Base-by-base conservation (phyloP, 495 filamentous ascomycete species). In the Penicillium longicatenatum region DNA sequence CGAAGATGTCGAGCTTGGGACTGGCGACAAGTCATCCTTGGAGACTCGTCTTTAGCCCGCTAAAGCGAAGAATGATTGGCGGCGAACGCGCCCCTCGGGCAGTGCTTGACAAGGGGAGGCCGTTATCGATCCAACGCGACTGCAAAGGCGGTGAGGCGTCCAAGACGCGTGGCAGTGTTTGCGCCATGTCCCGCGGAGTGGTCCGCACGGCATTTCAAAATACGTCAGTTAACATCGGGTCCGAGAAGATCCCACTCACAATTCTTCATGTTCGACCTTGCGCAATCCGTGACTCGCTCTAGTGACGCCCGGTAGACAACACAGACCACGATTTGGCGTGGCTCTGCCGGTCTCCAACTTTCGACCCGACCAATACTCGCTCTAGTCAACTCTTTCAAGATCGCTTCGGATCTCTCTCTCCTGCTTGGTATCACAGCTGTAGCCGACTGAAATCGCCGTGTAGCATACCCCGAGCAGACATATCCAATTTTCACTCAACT, bases 121-220 rank as follows among this genome's bases (percentile, higher is more conserved):
- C n/a, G n/a, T n/a, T n/a, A n/a, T 19, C 11, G 16, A 11, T 47
- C 22, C 7, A n/a, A 47, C 44, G 44, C 44, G 44, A 47, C 44
- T 22, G 44, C 22, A 47, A 47, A 47, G 22, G 44, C 44, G 44
- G 44, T 47, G 44, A 8, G 44, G 44, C 22, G 1, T 47, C 44
- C 44, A 11, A 47, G 44, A 47, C 44, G 44, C 44, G 44, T 2
- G 44, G 6, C 16, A 7, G 29, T 47, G 44, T 47, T 47, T 47
- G 29, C 44, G 44, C 44, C 22, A 47, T 22, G 22, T 4, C 44
- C 44, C 22, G 22, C 11, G 22, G 21, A 47, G 44, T 29, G 21
- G 21, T 47, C 44, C 22, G 11, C 44, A 29, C 44, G 29, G 29
- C 11, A 47, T 22, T 29, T 47, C 1, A 22, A 29, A 6, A 47